These are phyloP conservation scores for Graphiopsis chlorocephala DNA, from an alignment of 2,329 filamentous ascomycete species.

Conservation along the genomic window DNA sequence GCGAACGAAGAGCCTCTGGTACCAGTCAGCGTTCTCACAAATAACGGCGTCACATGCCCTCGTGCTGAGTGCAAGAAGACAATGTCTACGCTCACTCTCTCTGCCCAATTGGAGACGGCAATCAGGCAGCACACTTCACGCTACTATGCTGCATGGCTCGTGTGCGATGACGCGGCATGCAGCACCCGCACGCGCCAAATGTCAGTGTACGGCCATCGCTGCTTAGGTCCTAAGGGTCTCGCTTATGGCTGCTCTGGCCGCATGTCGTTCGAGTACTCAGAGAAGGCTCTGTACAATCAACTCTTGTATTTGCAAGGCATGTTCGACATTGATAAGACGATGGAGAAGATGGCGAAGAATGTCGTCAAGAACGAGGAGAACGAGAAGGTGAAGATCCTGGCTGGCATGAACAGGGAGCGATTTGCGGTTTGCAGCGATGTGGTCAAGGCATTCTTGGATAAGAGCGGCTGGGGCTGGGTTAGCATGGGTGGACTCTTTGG, in stretches of 20 bases:
- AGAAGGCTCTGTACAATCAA: slow-evolving; percentile 94
- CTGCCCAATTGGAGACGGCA: slow-evolving; percentile 83
- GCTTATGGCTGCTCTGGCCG: slow-evolving; percentile 79
- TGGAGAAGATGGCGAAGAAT: slow-evolving; percentile 39
- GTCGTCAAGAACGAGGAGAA: slow-evolving; percentile 49
- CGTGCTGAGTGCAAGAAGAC: slow-evolving; percentile 59
- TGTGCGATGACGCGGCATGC: slow-evolving; percentile 86
- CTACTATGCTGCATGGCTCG: slow-evolving; percentile 91
- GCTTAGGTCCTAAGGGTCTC: slow-evolving; percentile 80
- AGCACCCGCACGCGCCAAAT: slow-evolving; percentile 85
- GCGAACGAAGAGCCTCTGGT: slow-evolving; percentile 27
- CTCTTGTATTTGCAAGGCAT: slow-evolving; percentile 80
- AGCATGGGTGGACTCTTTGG: slow-evolving; percentile 49
- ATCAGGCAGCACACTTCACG: slow-evolving; percentile 73
- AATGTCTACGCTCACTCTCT: slow-evolving; percentile 69
- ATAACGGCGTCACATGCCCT: slow-evolving; percentile 72
- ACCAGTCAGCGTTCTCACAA: slow-evolving; percentile 60
- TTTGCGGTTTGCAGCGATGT: slow-evolving; percentile 74
- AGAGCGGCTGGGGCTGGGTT: slow-evolving; percentile 42
- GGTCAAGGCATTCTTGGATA: slow-evolving; percentile 57
- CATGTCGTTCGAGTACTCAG: slow-evolving; percentile 84
- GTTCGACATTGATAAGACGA: slow-evolving; percentile 86
- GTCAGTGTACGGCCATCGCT: slow-evolving; percentile 86
- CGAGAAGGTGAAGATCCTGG: slow-evolving; percentile 64
- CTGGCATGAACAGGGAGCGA: slow-evolving; percentile 75